A percentile compares a stretch with the other conserved stretches of the same genome.
phyloP scores from a whole-genome alignment of 169 alveolate species.

The Eimeria necatrix region DNA sequence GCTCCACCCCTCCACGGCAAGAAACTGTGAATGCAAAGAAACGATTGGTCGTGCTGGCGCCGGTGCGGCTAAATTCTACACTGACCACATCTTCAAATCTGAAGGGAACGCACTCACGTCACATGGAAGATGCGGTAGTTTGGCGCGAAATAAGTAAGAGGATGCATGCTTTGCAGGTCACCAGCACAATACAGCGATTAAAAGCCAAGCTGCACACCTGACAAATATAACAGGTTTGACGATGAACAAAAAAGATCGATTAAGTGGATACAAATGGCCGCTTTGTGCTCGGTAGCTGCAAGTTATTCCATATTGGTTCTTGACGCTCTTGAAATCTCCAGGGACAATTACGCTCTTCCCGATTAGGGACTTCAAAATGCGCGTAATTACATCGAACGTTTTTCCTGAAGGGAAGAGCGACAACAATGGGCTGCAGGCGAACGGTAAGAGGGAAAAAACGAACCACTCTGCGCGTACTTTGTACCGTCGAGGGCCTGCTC shows the following conservation, averaged over 20 bases:
- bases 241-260: slow-evolving; percentile 96
- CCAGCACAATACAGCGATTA: not conserved
- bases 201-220: slow-evolving; percentile 82
- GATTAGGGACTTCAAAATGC: slow-evolving; percentile 94
- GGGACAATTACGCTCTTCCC: slow-evolving; percentile 96
- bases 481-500: not conserved
- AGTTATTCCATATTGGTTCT: slow-evolving; percentile 92
- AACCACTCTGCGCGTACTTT: not conserved
- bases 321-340: slow-evolving; percentile 95
- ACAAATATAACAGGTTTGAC: slow-evolving; percentile 97
- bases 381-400: slow-evolving; percentile 95
- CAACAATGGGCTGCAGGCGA: not conserved
- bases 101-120: not conserved
- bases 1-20: slow-evolving; percentile 92
- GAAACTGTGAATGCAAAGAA: slow-evolving; percentile 95
- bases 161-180: too few relatives aligned
- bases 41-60: slow-evolving; percentile 95
- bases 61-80: slow-evolving; percentile 96
- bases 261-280: slow-evolving; percentile 97
- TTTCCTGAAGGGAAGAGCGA: slow-evolving; percentile 84
- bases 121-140: too few relatives aligned
- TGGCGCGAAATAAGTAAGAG: not conserved
- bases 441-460: not conserved
- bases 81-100: slow-evolving; percentile 95
- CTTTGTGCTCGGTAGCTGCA: slow-evolving; percentile 98